phyloP scores from a whole-genome alignment of 352 stramenopile species.

The Phytophthora sansomeana region DNA sequence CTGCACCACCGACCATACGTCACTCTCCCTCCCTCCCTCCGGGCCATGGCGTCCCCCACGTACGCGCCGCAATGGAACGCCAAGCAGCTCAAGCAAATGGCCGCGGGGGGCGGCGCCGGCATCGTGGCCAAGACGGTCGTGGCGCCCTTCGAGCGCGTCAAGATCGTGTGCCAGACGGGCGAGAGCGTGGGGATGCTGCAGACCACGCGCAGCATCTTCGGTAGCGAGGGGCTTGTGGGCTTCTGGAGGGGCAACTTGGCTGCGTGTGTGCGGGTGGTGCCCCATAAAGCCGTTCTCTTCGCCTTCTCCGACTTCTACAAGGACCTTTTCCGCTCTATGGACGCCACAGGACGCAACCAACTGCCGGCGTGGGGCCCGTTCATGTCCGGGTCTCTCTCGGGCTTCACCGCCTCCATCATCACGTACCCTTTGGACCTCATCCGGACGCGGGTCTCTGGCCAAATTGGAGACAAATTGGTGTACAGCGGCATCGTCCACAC shows the following conservation, averaged over 20 bases:
- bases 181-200: constrained; percentile 81
- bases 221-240: constrained; percentile 61
- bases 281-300: constrained; percentile 85
- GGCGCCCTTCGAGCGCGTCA: constrained; percentile 83
- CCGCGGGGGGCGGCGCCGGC: constrained; percentile 70
- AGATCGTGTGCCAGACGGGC: constrained; percentile 86
- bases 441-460: constrained; percentile 80
- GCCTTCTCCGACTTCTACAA: constrained; percentile 91
- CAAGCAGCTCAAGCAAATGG: constrained; percentile 74
- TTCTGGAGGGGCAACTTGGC: constrained; percentile 84
- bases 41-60: background rate
- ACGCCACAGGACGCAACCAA: constrained; percentile 29
- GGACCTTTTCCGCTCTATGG: constrained; percentile 60
- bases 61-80: constrained; percentile 44
- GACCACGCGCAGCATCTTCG: constrained; percentile 66
- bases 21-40: background rate
- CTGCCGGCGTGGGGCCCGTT: constrained; percentile 72
- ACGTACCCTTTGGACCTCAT: constrained; percentile 91
- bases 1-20: too few species aligned
- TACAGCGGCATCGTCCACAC: constrained; percentile 82
- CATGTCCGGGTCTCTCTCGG: constrained; percentile 71
- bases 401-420: constrained; percentile 85
- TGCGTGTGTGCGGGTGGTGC: constrained; percentile 80
- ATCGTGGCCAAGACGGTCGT: constrained; percentile 87
- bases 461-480: constrained; percentile 67